phyloP scores from a whole-genome alignment of 2,329 filamentous ascomycete species.

The Verticillium isaacii region DNA sequence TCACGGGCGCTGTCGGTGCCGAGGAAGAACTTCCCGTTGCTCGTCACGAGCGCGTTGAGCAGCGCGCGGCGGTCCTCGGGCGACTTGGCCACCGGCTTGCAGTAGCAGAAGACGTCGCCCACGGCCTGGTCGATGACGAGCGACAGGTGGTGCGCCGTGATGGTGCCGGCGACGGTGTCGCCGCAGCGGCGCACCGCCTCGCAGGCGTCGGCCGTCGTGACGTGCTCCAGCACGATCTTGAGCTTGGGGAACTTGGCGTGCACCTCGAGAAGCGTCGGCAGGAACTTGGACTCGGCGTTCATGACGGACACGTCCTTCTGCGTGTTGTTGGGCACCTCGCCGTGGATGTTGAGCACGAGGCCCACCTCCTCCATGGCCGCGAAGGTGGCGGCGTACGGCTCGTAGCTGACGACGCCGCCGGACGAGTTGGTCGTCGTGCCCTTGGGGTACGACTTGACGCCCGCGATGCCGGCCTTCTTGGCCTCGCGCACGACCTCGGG shows the following conservation, averaged over 20 bases:
- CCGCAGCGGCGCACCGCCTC: slow-evolving; percentile 74
- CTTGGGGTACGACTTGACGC: slow-evolving; percentile 50
- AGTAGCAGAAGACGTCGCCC: slow-evolving; percentile 62
- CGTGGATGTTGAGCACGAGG: slow-evolving; percentile 88
- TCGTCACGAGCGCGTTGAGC: slow-evolving; percentile 56
- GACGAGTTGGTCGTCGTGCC: slow-evolving; percentile 63
- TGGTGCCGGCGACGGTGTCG: slow-evolving; percentile 58
- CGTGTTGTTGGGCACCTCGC: slow-evolving; percentile 59
- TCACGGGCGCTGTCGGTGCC: slow-evolving; percentile 62
- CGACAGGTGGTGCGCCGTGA: slow-evolving; percentile 69
- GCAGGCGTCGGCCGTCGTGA: slow-evolving; percentile 77
- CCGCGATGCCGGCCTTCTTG: slow-evolving; percentile 63
- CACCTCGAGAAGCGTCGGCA: slow-evolving; percentile 72
- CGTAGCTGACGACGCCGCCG: slow-evolving; percentile 65
- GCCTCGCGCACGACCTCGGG: slow-evolving; percentile 69
- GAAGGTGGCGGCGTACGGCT: slow-evolving; percentile 73
- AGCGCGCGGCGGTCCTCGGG: slow-evolving; percentile 70
- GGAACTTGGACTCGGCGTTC: slow-evolving; percentile 70
- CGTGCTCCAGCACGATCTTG: slow-evolving; percentile 71
- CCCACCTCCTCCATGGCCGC: slow-evolving; percentile 82
- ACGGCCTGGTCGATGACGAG: slow-evolving; percentile 68
- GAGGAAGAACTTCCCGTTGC: slow-evolving; percentile 67
- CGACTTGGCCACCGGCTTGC: slow-evolving; percentile 67
- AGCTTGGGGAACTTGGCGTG: slow-evolving; percentile 72
- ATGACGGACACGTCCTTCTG: slow-evolving; percentile 47